Evolutionary conservation across 2,329 filamentous ascomycete species (phyloP), one percentile per base, ranked within the genome.

Genomic region (Metarhizium rileyi): DNA sequence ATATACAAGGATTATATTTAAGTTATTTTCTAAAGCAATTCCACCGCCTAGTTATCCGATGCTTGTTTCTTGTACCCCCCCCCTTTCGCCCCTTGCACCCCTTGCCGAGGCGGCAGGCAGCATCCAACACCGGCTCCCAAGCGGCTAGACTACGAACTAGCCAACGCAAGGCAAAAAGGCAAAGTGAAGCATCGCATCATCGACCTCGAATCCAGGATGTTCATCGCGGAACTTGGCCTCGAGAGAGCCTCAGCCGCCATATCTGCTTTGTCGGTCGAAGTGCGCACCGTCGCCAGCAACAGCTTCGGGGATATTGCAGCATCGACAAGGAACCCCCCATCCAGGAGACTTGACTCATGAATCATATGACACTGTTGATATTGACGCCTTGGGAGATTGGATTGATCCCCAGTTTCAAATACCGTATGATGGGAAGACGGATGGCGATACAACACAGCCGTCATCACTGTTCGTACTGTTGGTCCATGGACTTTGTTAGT

Each of bases 71-170:
- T n/a, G n/a, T n/a, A n/a, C n/a, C n/a, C n/a, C n/a, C n/a, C n/a
- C n/a, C n/a, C n/a, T n/a, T n/a, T n/a, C n/a, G n/a, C n/a, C n/a
- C n/a, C n/a, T n/a, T n/a, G n/a, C n/a, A n/a, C n/a, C n/a, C n/a
- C n/a, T n/a, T n/a, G n/a, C n/a, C n/a, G n/a, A n/a, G n/a, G 27
- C 41, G 25, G 8, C 30, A 44, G 38, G 22, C 40, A 48, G 30
- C 64, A 67, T 54, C 27, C 27, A 71, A 74, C 36, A 12, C 36
- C 36, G 20, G n/a, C 36, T 40, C 33, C 33, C 3, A 40, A 40
- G 36, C 36, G n/a, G 36, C 36, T 18, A 3, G 20, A n/a, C 36
- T 40, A 6, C 36, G 36, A 0, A 40, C n/a, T 6, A 40, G 36
- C 20, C 36, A 40, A 12, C 36, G 36, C 36, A 40, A 40, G n/a